Conservation (phyloP, 2,329 filamentous ascomycete genomes). For the Exutisphaerella laricina region DNA sequence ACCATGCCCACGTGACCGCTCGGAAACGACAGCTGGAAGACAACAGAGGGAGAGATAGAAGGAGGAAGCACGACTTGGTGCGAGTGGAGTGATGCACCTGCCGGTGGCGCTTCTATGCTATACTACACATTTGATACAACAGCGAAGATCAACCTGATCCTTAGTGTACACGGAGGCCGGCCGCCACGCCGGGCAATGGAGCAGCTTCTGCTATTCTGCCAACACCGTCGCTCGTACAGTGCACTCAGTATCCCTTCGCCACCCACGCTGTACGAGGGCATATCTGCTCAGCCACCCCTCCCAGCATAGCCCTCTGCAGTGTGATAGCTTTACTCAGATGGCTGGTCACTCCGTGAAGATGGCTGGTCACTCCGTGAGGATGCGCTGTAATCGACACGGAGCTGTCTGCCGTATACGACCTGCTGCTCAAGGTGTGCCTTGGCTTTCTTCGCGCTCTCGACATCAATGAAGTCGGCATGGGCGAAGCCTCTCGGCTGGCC, state of each 20-base stretch:
- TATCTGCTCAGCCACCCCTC: not conserved
- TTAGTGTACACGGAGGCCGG: not conserved
- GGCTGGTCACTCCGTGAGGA: too few relatives aligned
- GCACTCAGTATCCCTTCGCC: too few relatives aligned
- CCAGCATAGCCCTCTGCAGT: too few relatives aligned
- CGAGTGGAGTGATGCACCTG: too few relatives aligned
- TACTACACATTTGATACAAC: conserved; percentile 4
- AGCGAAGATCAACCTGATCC: not conserved
- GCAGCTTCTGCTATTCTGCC: not conserved
- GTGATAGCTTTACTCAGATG: not conserved
- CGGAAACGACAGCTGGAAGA: too few relatives aligned
- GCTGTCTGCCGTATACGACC: conserved; percentile 58
- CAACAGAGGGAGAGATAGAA: too few relatives aligned
- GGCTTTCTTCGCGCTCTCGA: conserved; percentile 59
- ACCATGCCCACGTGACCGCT: too few relatives aligned
- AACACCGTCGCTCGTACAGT: conserved; percentile 1
- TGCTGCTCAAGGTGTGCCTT: conserved; percentile 52
- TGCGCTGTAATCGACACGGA: conserved; percentile 59
- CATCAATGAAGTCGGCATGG: conserved; percentile 71
- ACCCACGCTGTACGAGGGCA: not conserved
- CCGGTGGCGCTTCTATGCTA: conserved; percentile 1
- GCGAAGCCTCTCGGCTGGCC: conserved; percentile 79
- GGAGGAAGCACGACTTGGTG: too few relatives aligned
- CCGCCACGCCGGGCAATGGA: not conserved
- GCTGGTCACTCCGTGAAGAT: not conserved